Conservation (phyloP, 1,284 basidiomycete species). For the Leccinum laetum region DNA sequence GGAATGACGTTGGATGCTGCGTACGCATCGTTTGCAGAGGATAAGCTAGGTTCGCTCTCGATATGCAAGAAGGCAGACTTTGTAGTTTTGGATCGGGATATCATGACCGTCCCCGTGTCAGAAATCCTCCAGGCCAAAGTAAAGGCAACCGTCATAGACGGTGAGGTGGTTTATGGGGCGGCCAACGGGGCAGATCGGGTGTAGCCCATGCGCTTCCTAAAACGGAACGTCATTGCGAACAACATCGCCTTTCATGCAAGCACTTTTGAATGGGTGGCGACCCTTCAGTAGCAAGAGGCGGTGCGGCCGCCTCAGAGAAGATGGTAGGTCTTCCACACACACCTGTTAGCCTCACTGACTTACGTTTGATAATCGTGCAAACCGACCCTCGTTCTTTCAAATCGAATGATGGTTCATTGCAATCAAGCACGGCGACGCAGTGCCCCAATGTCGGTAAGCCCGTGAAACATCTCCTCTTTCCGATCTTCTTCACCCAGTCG, state of each 20-base stretch:
- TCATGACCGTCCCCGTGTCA: constrained; percentile 62
- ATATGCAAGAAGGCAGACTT: constrained; percentile 86
- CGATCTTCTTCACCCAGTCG: no score
- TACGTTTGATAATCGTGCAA: no score
- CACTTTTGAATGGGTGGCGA: neutral
- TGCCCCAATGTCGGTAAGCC: no score
- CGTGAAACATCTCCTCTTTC: no score
- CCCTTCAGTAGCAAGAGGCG: neutral
- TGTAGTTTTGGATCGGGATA: constrained; percentile 78
- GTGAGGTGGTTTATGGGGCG: constrained; percentile 66
- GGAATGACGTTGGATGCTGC: constrained; percentile 90
- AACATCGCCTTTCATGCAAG: constrained; percentile 13
- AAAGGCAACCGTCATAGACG: constrained; percentile 71
- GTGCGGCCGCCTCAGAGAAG: neutral
- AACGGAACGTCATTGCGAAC: no score
- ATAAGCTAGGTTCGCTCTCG: constrained; percentile 65
- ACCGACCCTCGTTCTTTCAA: no score
- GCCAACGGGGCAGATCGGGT: no score
- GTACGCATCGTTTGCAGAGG: constrained; percentile 82
- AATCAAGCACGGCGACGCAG: no score
- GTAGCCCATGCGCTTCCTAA: no score
- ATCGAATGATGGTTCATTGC: no score
- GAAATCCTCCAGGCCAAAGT: constrained; percentile 56
- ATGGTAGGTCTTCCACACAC: no score
- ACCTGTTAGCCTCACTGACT: neutral